Base-by-base conservation (phyloP, 176 grass and related monocot genomes). In the Musa schizocarpa region DNA sequence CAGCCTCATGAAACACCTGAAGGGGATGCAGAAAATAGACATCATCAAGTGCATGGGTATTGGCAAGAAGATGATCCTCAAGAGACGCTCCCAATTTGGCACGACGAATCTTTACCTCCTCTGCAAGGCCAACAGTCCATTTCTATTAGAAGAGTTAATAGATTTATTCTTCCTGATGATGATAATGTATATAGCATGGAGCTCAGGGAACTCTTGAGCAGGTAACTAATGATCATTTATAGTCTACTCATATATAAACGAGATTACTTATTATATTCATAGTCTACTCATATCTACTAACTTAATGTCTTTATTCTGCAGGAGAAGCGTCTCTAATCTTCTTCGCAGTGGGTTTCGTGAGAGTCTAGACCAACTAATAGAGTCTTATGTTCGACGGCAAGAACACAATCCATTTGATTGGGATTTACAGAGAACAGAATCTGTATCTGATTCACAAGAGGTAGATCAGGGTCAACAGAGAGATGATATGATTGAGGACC, bases 261-360 rank as follows among this genome's bases (percentile, higher is more conserved):
- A 69, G 27, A 20, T 53, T 49, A 57, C 51, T 52, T 54, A 82
- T 69, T 59, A 53, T 34, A 62, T 85, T 54, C 75, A n/a, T n/a
- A n/a, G n/a, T n/a, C n/a, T n/a, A n/a, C n/a, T n/a, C n/a, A 25
- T 76, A 62, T 62, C 13, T 55, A 54, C 70, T 80, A 67, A 71
- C 6, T 51, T 68, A 78, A 21, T 52, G 29, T 13, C 24, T 57
- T 71, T 52, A 9, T 73, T 80, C 58, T 73, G 58, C 73, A 99
- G 95, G 88, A 88, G 95, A 83, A 99, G 95, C 52, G 95, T 99
- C 43, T 99, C 95, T 76, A 99, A 99, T 87, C 90, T 99, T 77
- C 95, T 99, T 68, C 89, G 81, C 65, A 99, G 92, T 81, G 95
- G 86, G 19, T 99, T 99, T 76, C 90, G 95, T 76, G 88, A 94